Conservation (phyloP, 176 grass and related monocot genomes). For the Hsuehochloa calcarea region DNA sequence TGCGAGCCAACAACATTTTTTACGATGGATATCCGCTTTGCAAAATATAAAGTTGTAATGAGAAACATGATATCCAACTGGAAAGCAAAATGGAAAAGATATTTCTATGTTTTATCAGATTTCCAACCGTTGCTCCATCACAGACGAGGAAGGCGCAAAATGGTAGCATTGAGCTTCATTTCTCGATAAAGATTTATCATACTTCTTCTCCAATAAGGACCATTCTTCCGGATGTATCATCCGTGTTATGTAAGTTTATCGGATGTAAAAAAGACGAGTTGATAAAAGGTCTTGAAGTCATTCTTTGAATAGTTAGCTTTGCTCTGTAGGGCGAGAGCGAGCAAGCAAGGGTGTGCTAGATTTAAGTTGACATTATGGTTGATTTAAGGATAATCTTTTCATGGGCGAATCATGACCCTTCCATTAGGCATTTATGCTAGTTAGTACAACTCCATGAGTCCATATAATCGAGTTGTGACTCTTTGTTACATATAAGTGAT, state of each 20-base stretch:
- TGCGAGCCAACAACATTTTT: conserved; percentile 55
- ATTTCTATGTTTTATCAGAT: background rate
- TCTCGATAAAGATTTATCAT: conserved; percentile 58
- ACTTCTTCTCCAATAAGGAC: conserved; percentile 50
- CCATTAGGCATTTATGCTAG: background rate
- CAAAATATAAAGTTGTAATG: background rate
- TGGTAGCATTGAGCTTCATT: conserved; percentile 44
- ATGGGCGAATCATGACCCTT: conserved; percentile 2
- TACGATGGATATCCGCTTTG: conserved; percentile 60
- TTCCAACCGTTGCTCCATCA: conserved; percentile 56
- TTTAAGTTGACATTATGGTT: background rate
- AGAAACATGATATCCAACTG: background rate
- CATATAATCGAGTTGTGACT: background rate
- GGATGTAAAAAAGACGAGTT: background rate
- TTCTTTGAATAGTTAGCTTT: background rate
- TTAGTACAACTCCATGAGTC: background rate
- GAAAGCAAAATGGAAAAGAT: background rate
- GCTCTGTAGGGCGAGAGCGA: background rate
- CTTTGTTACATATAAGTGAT: background rate
- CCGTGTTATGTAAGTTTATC: conserved; percentile 25
- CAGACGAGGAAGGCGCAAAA: conserved; percentile 57
- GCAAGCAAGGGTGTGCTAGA: background rate
- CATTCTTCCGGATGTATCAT: conserved; percentile 64
- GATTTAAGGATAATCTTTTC: background rate
- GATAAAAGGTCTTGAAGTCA: background rate